Percentiles rank a stretch among this genome's conserved stretches.
phyloP scores from a whole-genome alignment of 768 basidiomycete genomes.

The Sistotremastrum suecicum region DNA sequence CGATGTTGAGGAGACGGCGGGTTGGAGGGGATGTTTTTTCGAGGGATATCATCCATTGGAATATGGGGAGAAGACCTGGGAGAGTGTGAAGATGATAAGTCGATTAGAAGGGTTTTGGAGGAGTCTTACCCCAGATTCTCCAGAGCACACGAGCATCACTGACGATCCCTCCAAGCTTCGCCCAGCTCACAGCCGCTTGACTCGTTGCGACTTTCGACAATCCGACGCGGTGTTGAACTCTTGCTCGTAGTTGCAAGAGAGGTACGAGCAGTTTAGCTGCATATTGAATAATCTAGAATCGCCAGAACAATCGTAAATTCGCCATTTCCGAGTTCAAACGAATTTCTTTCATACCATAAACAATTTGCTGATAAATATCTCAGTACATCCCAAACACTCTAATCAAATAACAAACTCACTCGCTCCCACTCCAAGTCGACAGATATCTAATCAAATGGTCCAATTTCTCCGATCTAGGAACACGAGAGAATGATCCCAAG shows the following conservation, averaged over 20 bases:
- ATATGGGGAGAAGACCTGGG: conserved; percentile 65
- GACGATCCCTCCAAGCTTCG: conserved; percentile 40
- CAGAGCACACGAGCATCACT: conserved; percentile 61
- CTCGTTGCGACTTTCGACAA: conserved; percentile 40
- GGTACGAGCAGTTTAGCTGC: conserved; percentile 56
- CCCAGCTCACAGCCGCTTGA: conserved; percentile 33
- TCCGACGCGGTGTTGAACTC: conserved; percentile 52
- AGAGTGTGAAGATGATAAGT: not conserved
- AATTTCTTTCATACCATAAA: conserved; percentile 39
- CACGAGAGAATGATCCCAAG: conserved; percentile 44
- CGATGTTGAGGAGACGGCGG: conserved; percentile 54
- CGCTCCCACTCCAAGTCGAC: conserved; percentile 77
- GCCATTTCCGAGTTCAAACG: not conserved
- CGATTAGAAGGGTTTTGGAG: not conserved
- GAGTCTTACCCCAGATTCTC: conserved; percentile 62
- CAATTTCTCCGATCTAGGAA: conserved; percentile 48
- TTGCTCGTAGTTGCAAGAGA: conserved; percentile 50
- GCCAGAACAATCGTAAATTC: not conserved
- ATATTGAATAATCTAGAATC: conserved; percentile 54
- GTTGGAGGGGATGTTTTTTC: conserved; percentile 64
- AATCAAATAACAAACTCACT: conserved; percentile 35
- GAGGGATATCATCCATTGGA: conserved; percentile 67
- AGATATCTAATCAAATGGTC: conserved; percentile 65
- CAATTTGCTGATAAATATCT: conserved; percentile 40
- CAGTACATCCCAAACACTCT: conserved; percentile 2